Conservation (phyloP, 2,329 filamentous ascomycete species). For the Trichophyton verrucosum region DNA sequence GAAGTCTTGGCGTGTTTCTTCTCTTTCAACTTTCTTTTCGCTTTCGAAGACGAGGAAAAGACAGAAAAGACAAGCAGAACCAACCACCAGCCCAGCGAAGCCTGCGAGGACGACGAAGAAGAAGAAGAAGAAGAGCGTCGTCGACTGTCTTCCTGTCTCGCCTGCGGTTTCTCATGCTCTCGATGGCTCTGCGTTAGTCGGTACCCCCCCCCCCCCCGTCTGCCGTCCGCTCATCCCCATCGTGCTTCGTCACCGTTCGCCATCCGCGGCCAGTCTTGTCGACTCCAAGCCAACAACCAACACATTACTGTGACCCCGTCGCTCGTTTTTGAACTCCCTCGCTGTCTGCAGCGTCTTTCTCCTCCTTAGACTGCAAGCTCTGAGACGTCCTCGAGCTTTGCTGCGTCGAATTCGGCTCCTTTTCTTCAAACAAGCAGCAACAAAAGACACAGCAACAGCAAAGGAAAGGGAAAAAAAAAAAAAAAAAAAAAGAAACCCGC, state of each 20-base stretch:
- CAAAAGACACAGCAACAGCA: too few species aligned
- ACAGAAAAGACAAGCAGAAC: background rate
- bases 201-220: background rate
- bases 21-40: background rate
- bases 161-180: background rate
- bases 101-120: background rate
- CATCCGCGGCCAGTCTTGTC: background rate
- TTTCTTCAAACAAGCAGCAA: background rate
- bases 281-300: background rate
- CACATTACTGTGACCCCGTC: background rate
- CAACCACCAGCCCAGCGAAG: background rate
- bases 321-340: background rate
- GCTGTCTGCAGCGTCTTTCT: background rate
- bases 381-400: background rate
- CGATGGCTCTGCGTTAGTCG: conserved; percentile 3
- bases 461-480: too few species aligned
- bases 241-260: background rate
- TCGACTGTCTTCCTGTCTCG: background rate
- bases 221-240: background rate
- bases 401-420: background rate
- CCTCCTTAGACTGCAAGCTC: background rate
- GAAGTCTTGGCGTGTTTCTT: background rate
- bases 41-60: too few species aligned
- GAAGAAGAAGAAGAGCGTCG: background rate
- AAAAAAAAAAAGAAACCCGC: background rate